These are phyloP conservation scores for Lumnitzera racemosa DNA, from an alignment of 345 rosid species.

Conservation along the genomic window DNA sequence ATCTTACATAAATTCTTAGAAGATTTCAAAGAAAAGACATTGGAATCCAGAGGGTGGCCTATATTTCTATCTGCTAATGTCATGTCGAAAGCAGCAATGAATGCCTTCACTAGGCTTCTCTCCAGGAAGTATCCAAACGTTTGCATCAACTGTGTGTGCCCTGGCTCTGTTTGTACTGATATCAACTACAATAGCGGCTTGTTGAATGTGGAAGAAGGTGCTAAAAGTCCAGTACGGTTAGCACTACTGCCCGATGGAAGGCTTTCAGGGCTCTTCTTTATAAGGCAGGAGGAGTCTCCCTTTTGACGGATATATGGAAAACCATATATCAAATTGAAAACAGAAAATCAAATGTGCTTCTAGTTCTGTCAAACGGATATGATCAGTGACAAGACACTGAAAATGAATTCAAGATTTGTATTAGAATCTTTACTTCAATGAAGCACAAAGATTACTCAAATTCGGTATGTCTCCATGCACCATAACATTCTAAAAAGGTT, in stretches of 20 bases:
- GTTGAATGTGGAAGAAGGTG: constrained; percentile 23
- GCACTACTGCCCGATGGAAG: constrained; percentile 24
- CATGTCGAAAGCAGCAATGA: constrained; percentile 24
- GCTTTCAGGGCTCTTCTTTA: constrained; percentile 30
- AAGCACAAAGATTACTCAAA: no score
- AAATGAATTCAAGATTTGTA: no score
- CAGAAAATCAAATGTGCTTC: no score
- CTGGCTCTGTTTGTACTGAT: constrained; percentile 30
- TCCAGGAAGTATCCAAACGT: constrained; percentile 22
- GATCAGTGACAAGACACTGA: no score
- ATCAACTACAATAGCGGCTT: constrained; percentile 19
- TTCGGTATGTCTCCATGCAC: no score
- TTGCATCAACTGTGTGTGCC: constrained; percentile 25
- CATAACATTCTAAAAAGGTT: no score
- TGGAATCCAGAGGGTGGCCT: constrained; percentile 31
- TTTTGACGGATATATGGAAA: no score
- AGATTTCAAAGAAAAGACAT: constrained; percentile 22
- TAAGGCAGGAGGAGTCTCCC: constrained; percentile 1
- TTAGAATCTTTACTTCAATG: no score
- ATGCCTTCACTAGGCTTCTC: constrained; percentile 31
- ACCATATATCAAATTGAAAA: no score
- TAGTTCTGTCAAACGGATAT: no score
- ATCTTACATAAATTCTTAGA: constrained; percentile 14
- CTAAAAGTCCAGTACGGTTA: constrained; percentile 18
- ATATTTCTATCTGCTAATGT: constrained; percentile 13